Percentiles rank a stretch among this genome's conserved stretches.
These are phyloP conservation scores for Rhodosporidiobolus sp. DNA, from an alignment of 768 basidiomycete genomes.

Conservation along the genomic window DNA sequence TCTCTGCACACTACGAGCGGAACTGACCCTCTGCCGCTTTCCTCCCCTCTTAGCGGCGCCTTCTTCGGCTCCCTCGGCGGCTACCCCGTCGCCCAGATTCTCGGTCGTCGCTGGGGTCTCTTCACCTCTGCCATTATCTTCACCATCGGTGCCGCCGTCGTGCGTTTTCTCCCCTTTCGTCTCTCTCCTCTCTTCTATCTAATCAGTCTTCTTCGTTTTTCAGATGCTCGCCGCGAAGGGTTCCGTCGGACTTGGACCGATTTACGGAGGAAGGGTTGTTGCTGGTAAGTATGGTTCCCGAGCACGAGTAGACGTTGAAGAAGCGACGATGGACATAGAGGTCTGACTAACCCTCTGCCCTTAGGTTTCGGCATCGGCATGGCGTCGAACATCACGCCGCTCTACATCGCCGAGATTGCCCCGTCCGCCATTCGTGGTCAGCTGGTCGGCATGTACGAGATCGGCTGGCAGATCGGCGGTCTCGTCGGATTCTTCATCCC, in stretches of 20 bases:
- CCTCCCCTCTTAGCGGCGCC: too few relatives aligned
- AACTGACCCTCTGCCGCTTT: too few relatives aligned
- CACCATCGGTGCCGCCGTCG: slow-evolving; percentile 62
- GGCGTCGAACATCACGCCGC: slow-evolving; percentile 47
- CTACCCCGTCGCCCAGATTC: slow-evolving; percentile 52
- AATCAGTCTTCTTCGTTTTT: slow-evolving; percentile 51
- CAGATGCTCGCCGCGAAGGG: slow-evolving; percentile 44
- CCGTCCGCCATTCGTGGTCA: slow-evolving; percentile 47
- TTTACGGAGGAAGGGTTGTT: slow-evolving; percentile 54
- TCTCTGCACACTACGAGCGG: too few relatives aligned
- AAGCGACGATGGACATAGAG: too few relatives aligned
- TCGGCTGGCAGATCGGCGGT: slow-evolving; percentile 55
- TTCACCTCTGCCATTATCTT: slow-evolving; percentile 57
- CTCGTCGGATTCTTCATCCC: slow-evolving; percentile 51
- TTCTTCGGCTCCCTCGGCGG: slow-evolving; percentile 65
- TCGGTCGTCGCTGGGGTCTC: slow-evolving; percentile 56
- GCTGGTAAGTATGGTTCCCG: too few relatives aligned
- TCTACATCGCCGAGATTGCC: slow-evolving; percentile 56
- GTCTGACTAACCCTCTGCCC: too few relatives aligned
- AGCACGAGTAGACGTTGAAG: neutral
- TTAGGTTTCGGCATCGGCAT: slow-evolving; percentile 49
- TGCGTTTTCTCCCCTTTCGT: slow-evolving; percentile 39
- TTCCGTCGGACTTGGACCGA: slow-evolving; percentile 43
- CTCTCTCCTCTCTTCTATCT: slow-evolving; percentile 50
- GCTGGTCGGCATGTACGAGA: slow-evolving; percentile 55